Percentiles rank a stretch among this genome's conserved stretches.
phyloP scores from a whole-genome alignment of 2,329 filamentous ascomycete genomes.

The Tolypocladium tropicale region DNA sequence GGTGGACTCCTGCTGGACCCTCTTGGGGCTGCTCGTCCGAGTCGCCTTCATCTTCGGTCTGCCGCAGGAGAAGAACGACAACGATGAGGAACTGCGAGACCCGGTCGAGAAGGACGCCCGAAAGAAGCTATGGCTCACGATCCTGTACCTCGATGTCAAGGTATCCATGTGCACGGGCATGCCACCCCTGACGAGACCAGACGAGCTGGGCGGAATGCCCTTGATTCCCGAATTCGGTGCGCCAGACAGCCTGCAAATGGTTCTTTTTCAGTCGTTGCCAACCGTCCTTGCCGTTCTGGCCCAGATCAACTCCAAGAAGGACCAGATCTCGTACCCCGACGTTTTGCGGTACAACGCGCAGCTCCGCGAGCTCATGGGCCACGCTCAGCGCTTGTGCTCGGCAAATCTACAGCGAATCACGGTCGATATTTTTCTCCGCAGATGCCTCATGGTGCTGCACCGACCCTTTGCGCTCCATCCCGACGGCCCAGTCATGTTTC shows the following conservation, averaged over 20 bases:
- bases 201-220: constrained; percentile 17
- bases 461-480: constrained; percentile 23
- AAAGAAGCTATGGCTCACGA: constrained; percentile 23
- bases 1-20: constrained; percentile 24
- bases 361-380: constrained; percentile 21
- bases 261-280: constrained; percentile 20
- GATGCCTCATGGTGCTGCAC: constrained; percentile 25
- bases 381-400: constrained; percentile 17
- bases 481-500: constrained; percentile 19
- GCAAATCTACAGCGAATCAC: constrained; percentile 21
- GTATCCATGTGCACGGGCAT: constrained; percentile 24
- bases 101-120: constrained; percentile 16
- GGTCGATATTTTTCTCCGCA: constrained; percentile 22
- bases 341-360: constrained; percentile 21
- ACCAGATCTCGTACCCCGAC: constrained; percentile 20
- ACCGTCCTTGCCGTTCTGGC: constrained; percentile 18
- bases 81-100: constrained; percentile 12
- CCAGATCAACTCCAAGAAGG: constrained; percentile 20
- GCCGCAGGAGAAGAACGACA: constrained; percentile 17
- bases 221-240: constrained; percentile 14
- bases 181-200: constrained; percentile 21
- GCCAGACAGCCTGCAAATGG: constrained; percentile 19
- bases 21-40: constrained; percentile 22
- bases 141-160: constrained; percentile 25
- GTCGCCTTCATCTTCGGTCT: constrained; percentile 22